These are phyloP conservation scores for Porpolomopsis calyptriformis DNA, from an alignment of 768 basidiomycete genomes.

Conservation along the genomic window DNA sequence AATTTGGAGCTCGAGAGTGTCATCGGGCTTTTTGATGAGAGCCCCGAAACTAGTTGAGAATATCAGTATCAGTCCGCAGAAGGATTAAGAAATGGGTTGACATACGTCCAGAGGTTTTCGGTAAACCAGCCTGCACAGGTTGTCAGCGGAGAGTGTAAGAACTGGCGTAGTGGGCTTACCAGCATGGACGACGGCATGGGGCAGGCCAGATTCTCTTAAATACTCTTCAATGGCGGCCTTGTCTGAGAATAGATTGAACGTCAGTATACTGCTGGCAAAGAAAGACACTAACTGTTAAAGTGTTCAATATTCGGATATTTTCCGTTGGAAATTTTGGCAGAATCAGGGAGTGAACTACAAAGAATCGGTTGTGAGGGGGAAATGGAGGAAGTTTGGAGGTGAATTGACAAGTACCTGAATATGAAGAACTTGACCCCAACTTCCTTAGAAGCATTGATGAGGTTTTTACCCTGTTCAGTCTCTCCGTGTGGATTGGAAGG, in stretches of 20 bases:
- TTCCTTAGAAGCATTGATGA: constrained; percentile 19
- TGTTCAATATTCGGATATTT: constrained; percentile 14
- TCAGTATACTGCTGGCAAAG: background rate
- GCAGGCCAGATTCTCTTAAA: constrained; percentile 9
- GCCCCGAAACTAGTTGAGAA: background rate
- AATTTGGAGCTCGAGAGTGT: constrained; percentile 7
- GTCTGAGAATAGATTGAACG: constrained; percentile 5
- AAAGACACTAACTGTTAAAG: constrained; percentile 15
- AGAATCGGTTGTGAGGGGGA: background rate
- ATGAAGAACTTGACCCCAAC: constrained; percentile 19
- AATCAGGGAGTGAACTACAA: constrained; percentile 8
- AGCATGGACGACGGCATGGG: constrained; percentile 5
- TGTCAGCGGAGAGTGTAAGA: background rate
- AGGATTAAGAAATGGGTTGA: background rate
- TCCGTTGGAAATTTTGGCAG: constrained; percentile 9
- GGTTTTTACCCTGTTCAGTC: constrained; percentile 19
- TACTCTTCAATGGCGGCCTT: constrained; percentile 10
- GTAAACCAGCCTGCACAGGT: constrained; percentile 8
- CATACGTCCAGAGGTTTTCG: constrained; percentile 13
- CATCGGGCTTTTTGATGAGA: constrained; percentile 7
- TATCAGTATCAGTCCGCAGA: background rate
- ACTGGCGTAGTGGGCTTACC: background rate
- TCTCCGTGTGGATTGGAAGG: constrained; percentile 14
- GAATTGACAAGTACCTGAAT: constrained; percentile 15
- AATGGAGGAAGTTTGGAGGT: background rate